Base-by-base conservation (phyloP, 257 asterid species). In the Echites panduratus region DNA sequence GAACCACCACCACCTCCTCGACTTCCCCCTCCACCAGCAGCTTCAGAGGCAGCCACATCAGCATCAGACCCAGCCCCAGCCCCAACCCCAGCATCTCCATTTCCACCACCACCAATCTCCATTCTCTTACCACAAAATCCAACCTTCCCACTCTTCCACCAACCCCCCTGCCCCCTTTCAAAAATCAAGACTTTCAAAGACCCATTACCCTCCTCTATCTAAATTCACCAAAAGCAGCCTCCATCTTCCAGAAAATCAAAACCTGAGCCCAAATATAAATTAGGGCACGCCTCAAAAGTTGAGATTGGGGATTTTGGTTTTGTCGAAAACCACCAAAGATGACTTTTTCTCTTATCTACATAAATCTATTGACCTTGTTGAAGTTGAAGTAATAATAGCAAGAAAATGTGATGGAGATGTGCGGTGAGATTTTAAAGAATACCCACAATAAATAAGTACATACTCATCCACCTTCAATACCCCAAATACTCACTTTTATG, bases 391-490 rank as follows among this genome's bases (percentile, higher is more conserved):
- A 65, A 79, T 29, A 68, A 82, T 64, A 77, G 76, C 79, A 66
- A 57, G 75, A 76, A 73, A 74, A 53, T 82, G 78, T 73, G 87
- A 86, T 81, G 82, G 78, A 83, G 88, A 85, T 84, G 91, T 84
- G 91, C 87, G 88, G 93, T 86, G 88, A 80, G 89, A 87, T 84
- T 84, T 79, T 80, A 67, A 74, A 72, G 87, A 84, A 85, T 68
- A 79, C 83, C 81, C 74, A 81, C 71, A 83, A 81, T 80, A 78
- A 77, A 79, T 80, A 86, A 82, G 83, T 82, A 76, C 78, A 64
- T 64, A 64, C 69, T 64, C 17, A 85, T 78, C 73, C 71, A 62
- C 59, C 73, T 78, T 65, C 81, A 70, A 73, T 57, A 48, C 81
- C 66, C 75, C 62, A 63, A 78, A 63, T 19, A 38, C 56, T 53